A percentile compares a stretch with the other conserved stretches of the same genome.
Conservation (phyloP, 176 grass and related monocot species). For the Triticum timopheevii region DNA sequence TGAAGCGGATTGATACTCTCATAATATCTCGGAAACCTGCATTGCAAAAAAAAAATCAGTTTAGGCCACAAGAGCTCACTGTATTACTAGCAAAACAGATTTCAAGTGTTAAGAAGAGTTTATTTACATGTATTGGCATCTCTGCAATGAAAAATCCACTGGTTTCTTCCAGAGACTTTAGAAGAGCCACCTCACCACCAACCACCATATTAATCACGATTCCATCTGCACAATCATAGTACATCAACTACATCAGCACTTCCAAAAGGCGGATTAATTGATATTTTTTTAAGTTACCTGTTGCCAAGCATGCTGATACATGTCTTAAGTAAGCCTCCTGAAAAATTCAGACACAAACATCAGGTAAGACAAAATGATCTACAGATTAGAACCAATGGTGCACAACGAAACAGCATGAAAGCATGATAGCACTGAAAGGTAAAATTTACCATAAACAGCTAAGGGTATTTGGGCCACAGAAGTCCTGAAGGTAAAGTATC, state of each 20-base stretch:
- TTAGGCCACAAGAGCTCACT: constrained; percentile 20
- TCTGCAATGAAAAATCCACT: constrained; percentile 75
- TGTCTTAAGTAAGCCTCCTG: constrained; percentile 85
- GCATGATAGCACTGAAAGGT: not conserved
- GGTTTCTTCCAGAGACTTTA: constrained; percentile 77
- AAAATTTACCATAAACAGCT: not conserved
- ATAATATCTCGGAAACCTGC: constrained; percentile 94
- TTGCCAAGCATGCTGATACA: constrained; percentile 76
- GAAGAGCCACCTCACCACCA: constrained; percentile 73
- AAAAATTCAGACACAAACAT: constrained; percentile 19
- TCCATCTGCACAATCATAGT: constrained; percentile 58
- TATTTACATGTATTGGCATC: constrained; percentile 98
- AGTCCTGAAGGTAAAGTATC: not conserved
- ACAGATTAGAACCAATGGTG: not conserved
- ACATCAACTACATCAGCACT: constrained; percentile 13
- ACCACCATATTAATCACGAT: constrained; percentile 97
- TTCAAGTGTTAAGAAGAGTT: constrained; percentile 19
- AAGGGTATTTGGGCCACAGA: not conserved
- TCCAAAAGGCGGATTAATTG: not conserved
- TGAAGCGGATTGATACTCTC: not conserved
- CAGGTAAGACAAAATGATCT: not conserved
- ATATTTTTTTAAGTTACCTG: constrained; percentile 45
- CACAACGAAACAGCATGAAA: not conserved
- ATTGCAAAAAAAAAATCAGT: constrained; percentile 9
- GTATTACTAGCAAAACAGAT: constrained; percentile 10